Conservation (phyloP, 768 basidiomycete species). For the Pisolithus microcarpus region DNA sequence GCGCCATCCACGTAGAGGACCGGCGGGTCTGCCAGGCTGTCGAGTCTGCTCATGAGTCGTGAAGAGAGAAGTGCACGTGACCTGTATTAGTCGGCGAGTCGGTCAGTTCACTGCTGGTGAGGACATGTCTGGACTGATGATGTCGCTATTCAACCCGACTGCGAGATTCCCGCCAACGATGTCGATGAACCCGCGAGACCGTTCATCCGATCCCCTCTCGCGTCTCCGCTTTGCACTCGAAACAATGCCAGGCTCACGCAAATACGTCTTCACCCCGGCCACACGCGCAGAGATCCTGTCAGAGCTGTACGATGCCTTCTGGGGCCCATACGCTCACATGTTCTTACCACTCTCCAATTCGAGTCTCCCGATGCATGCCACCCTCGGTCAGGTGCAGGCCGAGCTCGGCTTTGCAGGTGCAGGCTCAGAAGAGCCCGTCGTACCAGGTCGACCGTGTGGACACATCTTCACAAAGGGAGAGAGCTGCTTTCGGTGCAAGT, state of each 20-base stretch:
- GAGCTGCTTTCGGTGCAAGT: conserved; percentile 93
- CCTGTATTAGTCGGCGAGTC: no score
- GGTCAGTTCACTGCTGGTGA: no score
- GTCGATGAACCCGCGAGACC: conserved; percentile 52
- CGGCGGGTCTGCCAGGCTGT: conserved; percentile 61
- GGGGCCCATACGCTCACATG: conserved; percentile 65
- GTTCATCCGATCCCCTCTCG: conserved; percentile 54
- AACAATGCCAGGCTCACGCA: conserved; percentile 72
- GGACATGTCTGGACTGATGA: no score
- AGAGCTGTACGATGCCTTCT: conserved; percentile 76
- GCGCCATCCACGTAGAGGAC: conserved; percentile 54
- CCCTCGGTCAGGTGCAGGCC: conserved; percentile 66
- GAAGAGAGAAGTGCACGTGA: conserved; percentile 1
- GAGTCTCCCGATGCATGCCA: conserved; percentile 53
- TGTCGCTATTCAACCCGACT: conserved; percentile 39
- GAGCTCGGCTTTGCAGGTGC: conserved; percentile 49
- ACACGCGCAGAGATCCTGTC: conserved; percentile 76
- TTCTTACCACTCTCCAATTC: conserved; percentile 64
- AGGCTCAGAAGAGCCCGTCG: conserved; percentile 49
- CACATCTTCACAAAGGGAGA: conserved; percentile 89
- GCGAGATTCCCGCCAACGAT: conserved; percentile 42
- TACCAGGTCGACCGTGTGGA: conserved; percentile 72
- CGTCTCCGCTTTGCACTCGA: conserved; percentile 72
- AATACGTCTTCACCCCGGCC: conserved; percentile 67
- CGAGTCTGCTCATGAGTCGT: background rate